Evolutionary conservation across 1,284 basidiomycete genomes (phyloP).

Genomic region (Peniophora sp.): DNA sequence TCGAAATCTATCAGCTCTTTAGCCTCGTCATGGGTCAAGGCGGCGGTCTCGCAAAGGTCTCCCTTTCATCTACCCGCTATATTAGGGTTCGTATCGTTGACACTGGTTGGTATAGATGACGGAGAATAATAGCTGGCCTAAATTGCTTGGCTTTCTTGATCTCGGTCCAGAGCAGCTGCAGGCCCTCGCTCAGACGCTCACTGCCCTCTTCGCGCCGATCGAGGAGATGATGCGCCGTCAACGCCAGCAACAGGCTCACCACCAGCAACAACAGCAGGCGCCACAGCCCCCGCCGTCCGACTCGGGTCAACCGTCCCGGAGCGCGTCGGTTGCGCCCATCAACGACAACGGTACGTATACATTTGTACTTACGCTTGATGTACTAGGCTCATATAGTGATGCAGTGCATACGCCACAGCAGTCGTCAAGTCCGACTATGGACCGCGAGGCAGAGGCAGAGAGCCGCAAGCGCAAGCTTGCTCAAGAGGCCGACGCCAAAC

Average conservation of each 20-base stretch:
- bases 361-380: too few relatives aligned
- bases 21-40: constrained; percentile 46
- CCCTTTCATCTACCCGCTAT: constrained; percentile 2
- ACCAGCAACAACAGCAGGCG: neutral
- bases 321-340: too few relatives aligned
- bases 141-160: constrained; percentile 46
- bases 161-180: constrained; percentile 52
- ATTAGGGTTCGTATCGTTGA: constrained; percentile 1
- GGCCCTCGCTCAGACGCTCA: constrained; percentile 43
- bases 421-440: neutral
- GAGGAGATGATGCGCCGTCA: constrained; percentile 58
- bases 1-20: constrained; percentile 71
- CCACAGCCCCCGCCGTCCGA: neutral
- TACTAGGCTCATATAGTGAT: too few relatives aligned
- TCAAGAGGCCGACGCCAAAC: constrained; percentile 56
- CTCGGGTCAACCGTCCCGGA: too few relatives aligned
- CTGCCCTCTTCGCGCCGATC: constrained; percentile 53
- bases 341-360: too few relatives aligned
- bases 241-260: constrained; percentile 36
- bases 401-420: neutral
- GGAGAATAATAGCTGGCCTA: constrained; percentile 41
- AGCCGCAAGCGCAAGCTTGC: constrained; percentile 64
- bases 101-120: too few relatives aligned
- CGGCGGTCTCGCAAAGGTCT: constrained; percentile 36
- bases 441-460: constrained; percentile 32